These are phyloP conservation scores for Globisporangium apiculatum DNA, from an alignment of 352 stramenopile genomes.

Conservation along the genomic window DNA sequence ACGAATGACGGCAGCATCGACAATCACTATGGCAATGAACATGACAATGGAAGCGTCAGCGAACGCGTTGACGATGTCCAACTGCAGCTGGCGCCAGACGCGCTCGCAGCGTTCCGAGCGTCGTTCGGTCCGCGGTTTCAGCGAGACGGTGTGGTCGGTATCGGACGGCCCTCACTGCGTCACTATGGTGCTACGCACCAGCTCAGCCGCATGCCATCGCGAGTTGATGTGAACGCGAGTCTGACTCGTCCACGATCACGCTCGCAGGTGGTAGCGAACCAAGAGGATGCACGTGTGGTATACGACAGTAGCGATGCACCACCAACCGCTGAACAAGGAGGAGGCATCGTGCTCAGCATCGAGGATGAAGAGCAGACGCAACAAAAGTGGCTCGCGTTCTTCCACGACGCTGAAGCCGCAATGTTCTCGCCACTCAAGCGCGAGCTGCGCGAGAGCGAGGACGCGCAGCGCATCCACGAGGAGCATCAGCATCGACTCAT, in stretches of 20 bases:
- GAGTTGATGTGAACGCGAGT: neutral
- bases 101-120: constrained; percentile 6
- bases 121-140: constrained; percentile 6
- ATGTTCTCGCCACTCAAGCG: constrained; percentile 52
- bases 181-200: constrained; percentile 8
- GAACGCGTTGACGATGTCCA: constrained; percentile 17
- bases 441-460: constrained; percentile 33
- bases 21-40: neutral
- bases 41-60: constrained; percentile 6
- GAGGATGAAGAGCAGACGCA: constrained; percentile 43
- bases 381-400: constrained; percentile 56
- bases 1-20: neutral
- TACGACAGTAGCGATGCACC: neutral
- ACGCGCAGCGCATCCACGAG: constrained; percentile 31
- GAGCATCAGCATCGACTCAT: constrained; percentile 45
- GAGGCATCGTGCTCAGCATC: constrained; percentile 32
- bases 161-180: neutral
- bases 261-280: too few relatives aligned
- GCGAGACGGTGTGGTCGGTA: neutral
- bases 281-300: neutral
- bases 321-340: neutral
- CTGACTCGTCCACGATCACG: too few relatives aligned
- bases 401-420: constrained; percentile 35
- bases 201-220: neutral
- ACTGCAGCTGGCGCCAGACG: constrained; percentile 7